Evolutionary conservation across 352 stramenopile species (phyloP).

Genomic region (Phytopythium boreale): DNA sequence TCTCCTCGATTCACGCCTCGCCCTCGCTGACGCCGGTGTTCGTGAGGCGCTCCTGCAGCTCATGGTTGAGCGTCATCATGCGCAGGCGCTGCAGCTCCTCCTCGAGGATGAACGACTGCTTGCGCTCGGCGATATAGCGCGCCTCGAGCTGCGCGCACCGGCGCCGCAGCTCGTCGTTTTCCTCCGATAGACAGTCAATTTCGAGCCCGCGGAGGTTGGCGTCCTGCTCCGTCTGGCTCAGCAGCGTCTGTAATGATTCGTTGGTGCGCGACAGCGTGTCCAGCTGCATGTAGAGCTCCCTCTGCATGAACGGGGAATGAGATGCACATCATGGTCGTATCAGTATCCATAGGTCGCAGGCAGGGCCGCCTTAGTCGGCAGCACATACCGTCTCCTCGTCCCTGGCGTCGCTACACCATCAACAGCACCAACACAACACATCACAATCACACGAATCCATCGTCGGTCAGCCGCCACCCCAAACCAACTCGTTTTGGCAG

Average conservation of each 20-base stretch:
- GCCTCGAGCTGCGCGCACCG: conserved; percentile 57
- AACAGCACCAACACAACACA: conserved; percentile 11
- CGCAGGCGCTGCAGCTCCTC: conserved; percentile 61
- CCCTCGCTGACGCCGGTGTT: conserved; percentile 1
- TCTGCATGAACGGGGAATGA: conserved; percentile 17
- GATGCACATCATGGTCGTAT: conserved; percentile 6
- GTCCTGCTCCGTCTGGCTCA: conserved; percentile 62
- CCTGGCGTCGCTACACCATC: conserved; percentile 24
- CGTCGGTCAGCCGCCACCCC: neutral
- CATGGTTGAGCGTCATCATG: conserved; percentile 41
- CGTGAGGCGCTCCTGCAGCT: conserved; percentile 30
- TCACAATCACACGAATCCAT: neutral
- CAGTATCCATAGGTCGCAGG: neutral
- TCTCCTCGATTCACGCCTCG: neutral
- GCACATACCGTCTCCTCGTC: conserved; percentile 54
- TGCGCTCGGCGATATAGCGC: conserved; percentile 69
- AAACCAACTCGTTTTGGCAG: neutral
- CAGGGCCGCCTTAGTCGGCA: neutral
- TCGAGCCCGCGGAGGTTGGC: conserved; percentile 58
- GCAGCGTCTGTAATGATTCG: conserved; percentile 58
- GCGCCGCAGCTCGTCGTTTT: conserved; percentile 73
- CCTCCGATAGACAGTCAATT: conserved; percentile 70
- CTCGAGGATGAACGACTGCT: conserved; percentile 54
- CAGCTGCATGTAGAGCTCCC: conserved; percentile 58
- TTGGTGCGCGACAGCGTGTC: conserved; percentile 54